Conservation (phyloP, 2,329 filamentous ascomycete species). For the Claviceps citrina region DNA sequence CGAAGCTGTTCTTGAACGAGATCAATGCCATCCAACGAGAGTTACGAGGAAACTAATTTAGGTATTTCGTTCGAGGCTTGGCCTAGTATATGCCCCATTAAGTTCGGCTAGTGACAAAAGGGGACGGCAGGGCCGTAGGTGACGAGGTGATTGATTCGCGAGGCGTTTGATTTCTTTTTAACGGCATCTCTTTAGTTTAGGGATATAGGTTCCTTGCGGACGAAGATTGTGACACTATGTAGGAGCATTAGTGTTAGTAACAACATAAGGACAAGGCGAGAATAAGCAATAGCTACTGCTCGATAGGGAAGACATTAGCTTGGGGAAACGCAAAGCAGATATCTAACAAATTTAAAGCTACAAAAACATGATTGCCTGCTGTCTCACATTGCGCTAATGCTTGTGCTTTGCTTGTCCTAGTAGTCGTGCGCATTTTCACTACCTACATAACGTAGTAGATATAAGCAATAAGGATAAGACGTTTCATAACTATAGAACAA, state of each 20-base stretch:
- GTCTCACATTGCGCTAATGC: background rate
- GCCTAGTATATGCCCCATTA: background rate
- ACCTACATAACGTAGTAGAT: too few relatives aligned
- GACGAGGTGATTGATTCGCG: background rate
- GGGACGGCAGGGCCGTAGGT: background rate
- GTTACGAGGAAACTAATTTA: constrained; percentile 24
- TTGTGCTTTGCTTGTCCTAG: background rate
- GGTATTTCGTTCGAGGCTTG: background rate
- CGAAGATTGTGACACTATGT: too few relatives aligned
- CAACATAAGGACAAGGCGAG: too few relatives aligned
- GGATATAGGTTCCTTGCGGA: background rate
- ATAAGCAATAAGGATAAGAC: too few relatives aligned
- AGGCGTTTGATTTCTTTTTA: background rate
- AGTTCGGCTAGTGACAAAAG: background rate
- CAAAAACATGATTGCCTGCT: background rate
- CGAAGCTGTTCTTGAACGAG: constrained; percentile 35
- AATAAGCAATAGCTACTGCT: too few relatives aligned
- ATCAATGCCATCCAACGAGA: constrained; percentile 35
- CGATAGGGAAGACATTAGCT: too few relatives aligned
- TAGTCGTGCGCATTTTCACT: background rate
- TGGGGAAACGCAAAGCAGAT: background rate
- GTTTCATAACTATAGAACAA: too few relatives aligned
- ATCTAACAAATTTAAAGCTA: background rate
- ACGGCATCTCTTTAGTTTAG: background rate
- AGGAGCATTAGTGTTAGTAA: too few relatives aligned